A percentile compares a stretch with the other conserved stretches of the same genome.
These are phyloP conservation scores for Hortaea werneckii DNA, from an alignment of 2,329 filamentous ascomycete genomes.

Conservation along the genomic window DNA sequence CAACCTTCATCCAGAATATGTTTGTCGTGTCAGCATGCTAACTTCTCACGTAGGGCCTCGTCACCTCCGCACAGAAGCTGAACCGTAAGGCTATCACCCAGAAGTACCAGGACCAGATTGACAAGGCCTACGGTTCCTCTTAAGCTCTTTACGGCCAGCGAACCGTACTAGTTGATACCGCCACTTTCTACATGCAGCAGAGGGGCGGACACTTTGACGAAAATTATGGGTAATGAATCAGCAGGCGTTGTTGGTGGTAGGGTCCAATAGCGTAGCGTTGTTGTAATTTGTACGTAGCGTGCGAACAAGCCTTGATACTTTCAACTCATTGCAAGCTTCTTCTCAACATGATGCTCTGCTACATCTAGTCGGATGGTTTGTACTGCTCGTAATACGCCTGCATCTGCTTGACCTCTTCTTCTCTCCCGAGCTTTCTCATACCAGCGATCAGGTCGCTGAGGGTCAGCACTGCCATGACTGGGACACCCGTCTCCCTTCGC, in stretches of 20 bases:
- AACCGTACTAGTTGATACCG: too few species aligned
- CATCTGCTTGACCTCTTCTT: slow-evolving; percentile 45
- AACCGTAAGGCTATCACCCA: slow-evolving; percentile 41
- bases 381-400: slow-evolving; percentile 56
- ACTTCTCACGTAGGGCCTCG: slow-evolving; percentile 29
- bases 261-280: background rate
- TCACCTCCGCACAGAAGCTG: slow-evolving; percentile 44
- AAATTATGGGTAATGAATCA: background rate
- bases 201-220: background rate
- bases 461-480: slow-evolving; percentile 73
- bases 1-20: background rate
- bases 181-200: too few species aligned
- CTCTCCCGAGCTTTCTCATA: slow-evolving; percentile 33
- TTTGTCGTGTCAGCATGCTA: slow-evolving; percentile 6
- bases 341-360: too few species aligned
- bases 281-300: background rate
- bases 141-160: background rate
- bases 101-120: slow-evolving; percentile 42
- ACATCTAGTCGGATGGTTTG: slow-evolving; percentile 19
- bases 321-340: too few species aligned
- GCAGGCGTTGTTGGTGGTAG: background rate
- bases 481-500: slow-evolving; percentile 70
- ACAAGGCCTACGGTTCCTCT: slow-evolving; percentile 32
- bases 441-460: slow-evolving; percentile 62
- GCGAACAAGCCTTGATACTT: background rate